Evolutionary conservation across 2,329 filamentous ascomycete genomes (phyloP).

Genomic region (Huntiella decipiens): DNA sequence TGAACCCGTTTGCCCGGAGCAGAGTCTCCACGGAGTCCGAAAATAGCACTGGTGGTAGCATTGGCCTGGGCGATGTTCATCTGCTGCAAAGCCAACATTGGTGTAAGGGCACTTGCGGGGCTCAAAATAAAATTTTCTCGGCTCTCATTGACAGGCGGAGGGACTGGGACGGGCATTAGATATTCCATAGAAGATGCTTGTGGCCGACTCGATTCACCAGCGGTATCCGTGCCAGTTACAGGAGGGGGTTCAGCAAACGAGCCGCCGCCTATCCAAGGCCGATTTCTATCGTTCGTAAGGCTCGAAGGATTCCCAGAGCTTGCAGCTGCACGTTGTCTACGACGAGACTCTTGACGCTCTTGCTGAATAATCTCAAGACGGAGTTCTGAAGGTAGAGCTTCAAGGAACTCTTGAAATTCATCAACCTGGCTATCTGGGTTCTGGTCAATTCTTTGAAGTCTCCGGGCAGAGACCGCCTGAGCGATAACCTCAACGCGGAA

Average conservation of each 20-base stretch:
- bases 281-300: no score
- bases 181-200: no score
- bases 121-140: no score
- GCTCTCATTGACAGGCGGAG: no score
- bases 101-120: no score
- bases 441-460: conserved; percentile 53
- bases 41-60: neutral
- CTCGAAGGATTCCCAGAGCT: no score
- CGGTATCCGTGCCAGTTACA: no score
- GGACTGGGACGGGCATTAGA: no score
- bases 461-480: conserved; percentile 65
- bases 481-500: conserved; percentile 91
- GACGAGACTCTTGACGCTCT: conserved; percentile 73
- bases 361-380: conserved; percentile 79
- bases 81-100: neutral
- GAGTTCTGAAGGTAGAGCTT: conserved; percentile 78
- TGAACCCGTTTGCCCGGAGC: neutral
- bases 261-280: no score
- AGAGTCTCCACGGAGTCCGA: neutral
- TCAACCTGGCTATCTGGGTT: conserved; percentile 58
- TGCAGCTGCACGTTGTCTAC: conserved; percentile 43
- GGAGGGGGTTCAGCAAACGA: no score
- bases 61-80: no score
- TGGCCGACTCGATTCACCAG: no score
- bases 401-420: conserved; percentile 83